phyloP scores from a whole-genome alignment of 1,139 yeast genomes.

The Scheffersomyces quercinus region DNA sequence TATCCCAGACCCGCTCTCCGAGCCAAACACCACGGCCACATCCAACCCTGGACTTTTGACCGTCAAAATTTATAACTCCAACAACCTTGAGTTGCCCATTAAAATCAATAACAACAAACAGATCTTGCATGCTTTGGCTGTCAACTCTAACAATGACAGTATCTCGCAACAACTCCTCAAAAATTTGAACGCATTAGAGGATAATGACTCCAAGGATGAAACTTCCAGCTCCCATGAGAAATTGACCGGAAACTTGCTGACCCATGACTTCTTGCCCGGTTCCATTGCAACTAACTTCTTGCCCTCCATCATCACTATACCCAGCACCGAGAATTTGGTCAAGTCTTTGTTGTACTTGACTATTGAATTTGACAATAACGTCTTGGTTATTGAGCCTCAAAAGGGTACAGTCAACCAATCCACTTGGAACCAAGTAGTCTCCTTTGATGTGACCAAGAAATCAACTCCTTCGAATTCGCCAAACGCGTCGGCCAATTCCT shows the following conservation, averaged over 20 bases:
- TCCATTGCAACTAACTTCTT: conserved; percentile 46
- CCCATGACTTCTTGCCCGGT: conserved; percentile 28
- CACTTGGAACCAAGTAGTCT: conserved; percentile 82
- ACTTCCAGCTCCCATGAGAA: conserved; percentile 9
- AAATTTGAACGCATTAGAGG: conserved; percentile 26
- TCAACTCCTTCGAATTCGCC: conserved; percentile 5
- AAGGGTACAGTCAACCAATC: conserved; percentile 59
- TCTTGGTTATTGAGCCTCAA: conserved; percentile 78
- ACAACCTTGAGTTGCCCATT: conserved; percentile 63
- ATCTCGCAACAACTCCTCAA: conserved; percentile 39
- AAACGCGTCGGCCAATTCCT: background rate
- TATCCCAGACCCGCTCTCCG: background rate
- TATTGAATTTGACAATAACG: conserved; percentile 78
- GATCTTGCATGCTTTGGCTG: conserved; percentile 53
- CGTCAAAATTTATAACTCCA: conserved; percentile 66
- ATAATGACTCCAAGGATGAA: conserved; percentile 10
- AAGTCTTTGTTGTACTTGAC: conserved; percentile 67
- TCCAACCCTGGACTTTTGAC: conserved; percentile 66
- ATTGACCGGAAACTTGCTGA: conserved; percentile 1
- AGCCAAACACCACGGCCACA: conserved; percentile 7
- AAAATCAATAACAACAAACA: conserved; percentile 54
- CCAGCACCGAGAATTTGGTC: conserved; percentile 46
- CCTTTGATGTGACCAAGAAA: conserved; percentile 82
- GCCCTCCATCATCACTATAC: conserved; percentile 69
- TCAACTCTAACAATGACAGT: conserved; percentile 42